Percentiles rank a stretch among this genome's conserved stretches.
These are phyloP conservation scores for Candida oleophila DNA, from an alignment of 805 yeast species.

Conservation along the genomic window DNA sequence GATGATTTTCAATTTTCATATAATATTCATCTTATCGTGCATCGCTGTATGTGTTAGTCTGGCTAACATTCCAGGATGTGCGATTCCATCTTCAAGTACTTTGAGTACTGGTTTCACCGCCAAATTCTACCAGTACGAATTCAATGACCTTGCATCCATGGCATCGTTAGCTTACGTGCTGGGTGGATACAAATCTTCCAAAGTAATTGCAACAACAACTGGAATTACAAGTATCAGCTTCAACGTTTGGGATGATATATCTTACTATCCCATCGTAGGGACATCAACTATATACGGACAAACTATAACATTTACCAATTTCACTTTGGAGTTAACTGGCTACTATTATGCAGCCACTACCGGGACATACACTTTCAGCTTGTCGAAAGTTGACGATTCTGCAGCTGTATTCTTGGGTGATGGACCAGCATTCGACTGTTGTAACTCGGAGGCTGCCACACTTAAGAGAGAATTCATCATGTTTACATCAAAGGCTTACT, in stretches of 20 bases:
- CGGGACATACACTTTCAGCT: conserved; percentile 1
- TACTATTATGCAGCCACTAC: not conserved
- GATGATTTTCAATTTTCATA: too few species aligned
- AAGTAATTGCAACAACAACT: not conserved
- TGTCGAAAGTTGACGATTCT: conserved; percentile 26
- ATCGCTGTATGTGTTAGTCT: too few species aligned
- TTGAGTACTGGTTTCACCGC: not conserved
- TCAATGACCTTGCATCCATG: not conserved
- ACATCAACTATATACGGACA: not conserved
- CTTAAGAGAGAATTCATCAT: not conserved
- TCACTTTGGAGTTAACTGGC: conserved; percentile 2
- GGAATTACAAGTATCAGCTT: not conserved
- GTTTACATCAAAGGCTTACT: not conserved
- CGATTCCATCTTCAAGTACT: not conserved
- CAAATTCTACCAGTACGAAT: not conserved
- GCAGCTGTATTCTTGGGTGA: conserved; percentile 28
- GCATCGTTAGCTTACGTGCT: not conserved
- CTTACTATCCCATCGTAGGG: not conserved
- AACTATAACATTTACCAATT: not conserved
- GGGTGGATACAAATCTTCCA: not conserved
- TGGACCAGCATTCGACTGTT: conserved; percentile 33
- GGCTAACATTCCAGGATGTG: not conserved
- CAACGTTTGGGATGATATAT: not conserved
- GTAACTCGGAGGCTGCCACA: conserved; percentile 13
- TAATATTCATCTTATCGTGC: too few species aligned